Evolutionary conservation across 805 yeast genomes (phyloP).

Genomic region (Sugiyamaella boreocaroliniensis): DNA sequence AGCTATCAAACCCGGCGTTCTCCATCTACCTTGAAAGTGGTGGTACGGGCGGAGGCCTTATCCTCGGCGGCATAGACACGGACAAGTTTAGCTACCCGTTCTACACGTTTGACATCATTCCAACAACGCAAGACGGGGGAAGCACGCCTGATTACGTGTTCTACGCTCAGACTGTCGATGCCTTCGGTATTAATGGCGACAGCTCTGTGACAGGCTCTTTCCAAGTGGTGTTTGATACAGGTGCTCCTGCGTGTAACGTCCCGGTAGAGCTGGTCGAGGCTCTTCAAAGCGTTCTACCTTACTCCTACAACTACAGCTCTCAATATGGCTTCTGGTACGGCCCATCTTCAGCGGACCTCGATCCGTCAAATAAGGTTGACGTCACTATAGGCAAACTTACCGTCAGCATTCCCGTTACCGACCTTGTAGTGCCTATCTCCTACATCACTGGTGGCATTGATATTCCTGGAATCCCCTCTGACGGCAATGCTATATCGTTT

Average conservation of each 20-base stretch:
- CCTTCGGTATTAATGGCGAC: background rate
- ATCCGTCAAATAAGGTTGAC: background rate
- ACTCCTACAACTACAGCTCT: constrained; percentile 17
- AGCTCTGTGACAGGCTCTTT: background rate
- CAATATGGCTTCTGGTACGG: background rate
- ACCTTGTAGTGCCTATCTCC: constrained; percentile 10
- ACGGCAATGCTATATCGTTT: background rate
- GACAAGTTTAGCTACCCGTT: constrained; percentile 23
- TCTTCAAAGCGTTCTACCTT: constrained; percentile 22
- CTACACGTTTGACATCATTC: constrained; percentile 20
- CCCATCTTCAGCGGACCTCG: background rate
- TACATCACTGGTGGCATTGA: background rate
- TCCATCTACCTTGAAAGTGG: constrained; percentile 51
- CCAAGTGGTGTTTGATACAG: constrained; percentile 28
- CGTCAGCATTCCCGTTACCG: constrained; percentile 22
- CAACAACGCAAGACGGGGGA: background rate
- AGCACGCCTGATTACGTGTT: background rate
- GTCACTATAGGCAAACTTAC: constrained; percentile 19
- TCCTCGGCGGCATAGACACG: constrained; percentile 29
- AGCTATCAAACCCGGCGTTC: constrained; percentile 51
- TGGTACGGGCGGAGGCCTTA: constrained; percentile 23
- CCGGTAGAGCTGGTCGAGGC: constrained; percentile 27
- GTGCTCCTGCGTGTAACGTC: constrained; percentile 27
- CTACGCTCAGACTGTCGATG: background rate
- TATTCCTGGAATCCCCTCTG: background rate